Evolutionary conservation across 2,329 filamentous ascomycete species (phyloP), one percentile per base, ranked within the genome.

Genomic region (Cercospora sojina): DNA sequence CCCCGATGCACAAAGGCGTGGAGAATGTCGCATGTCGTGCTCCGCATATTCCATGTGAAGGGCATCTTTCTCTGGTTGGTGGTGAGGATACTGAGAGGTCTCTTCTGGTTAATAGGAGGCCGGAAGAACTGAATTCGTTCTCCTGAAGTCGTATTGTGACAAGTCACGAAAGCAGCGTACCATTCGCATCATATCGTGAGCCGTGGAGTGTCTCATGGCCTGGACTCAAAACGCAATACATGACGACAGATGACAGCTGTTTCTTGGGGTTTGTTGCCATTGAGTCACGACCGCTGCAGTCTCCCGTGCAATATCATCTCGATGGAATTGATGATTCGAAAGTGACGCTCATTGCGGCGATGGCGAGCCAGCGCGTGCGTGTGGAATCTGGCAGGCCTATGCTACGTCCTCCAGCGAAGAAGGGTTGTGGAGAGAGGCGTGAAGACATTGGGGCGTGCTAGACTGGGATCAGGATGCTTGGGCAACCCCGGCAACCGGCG

Each of bases 21-120:
- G 55, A 59, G 31, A 43, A 53, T 59, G 3, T 64, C 62, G 35
- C 62, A 64, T 25, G 27, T 61, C 13, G 43, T 51, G 38, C 27
- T 49, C 7, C 20, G 59, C 3, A 18, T 61, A 25, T 31, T 61
- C 23, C 59, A 61, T 31, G 38, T 25, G 0, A 25, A 49, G 1
- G 59, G 59, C 6, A 53, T 61, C 13, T 51, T 27, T 13, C 27
- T 49, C 10, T 61, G 59, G 59, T 20, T 61, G 20, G 18, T 51
- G 16, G 23, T 49, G 38, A 27, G n/a, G 12, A 18, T 61, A n/a
- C n/a, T 59, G 57, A 59, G 32, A 25, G 1, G 20, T 35, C 20
- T 59, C 13, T 47, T 59, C 3, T 59, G 57, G 57, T 47, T 59
- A 1, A 13, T 23, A 23, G 43, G 43, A 49, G 43, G 43, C 18